Conservation (phyloP, 495 filamentous ascomycete genomes). For the Tetracladium marchalianum region DNA sequence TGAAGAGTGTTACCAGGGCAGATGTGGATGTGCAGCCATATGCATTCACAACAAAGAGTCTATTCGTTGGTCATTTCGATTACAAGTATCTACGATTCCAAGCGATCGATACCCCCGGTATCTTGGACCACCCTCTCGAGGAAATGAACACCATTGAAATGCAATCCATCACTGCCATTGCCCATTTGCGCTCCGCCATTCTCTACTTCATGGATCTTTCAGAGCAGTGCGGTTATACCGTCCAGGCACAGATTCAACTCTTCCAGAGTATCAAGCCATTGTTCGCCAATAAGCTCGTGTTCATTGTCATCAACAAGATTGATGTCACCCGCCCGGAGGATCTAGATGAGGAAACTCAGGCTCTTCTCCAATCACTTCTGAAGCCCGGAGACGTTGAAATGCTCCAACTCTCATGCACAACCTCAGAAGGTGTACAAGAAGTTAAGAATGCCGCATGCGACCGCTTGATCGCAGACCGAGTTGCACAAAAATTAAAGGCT, state of each 20-base stretch:
- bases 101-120: slow-evolving; percentile 73
- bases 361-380: slow-evolving; percentile 65
- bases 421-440: slow-evolving; percentile 83
- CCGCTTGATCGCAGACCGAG: slow-evolving; percentile 79
- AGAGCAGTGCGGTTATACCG: slow-evolving; percentile 94
- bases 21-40: slow-evolving; percentile 98
- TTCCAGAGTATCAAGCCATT: slow-evolving; percentile 94
- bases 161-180: slow-evolving; percentile 95
- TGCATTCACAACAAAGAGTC: slow-evolving; percentile 94
- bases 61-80: slow-evolving; percentile 98
- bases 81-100: slow-evolving; percentile 96
- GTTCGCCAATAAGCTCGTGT: slow-evolving; percentile 94
- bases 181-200: slow-evolving; percentile 87
- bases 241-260: slow-evolving; percentile 80
- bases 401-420: slow-evolving; percentile 87
- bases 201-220: slow-evolving; percentile 98
- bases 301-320: slow-evolving; percentile 96
- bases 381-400: slow-evolving; percentile 84
- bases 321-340: slow-evolving; percentile 84
- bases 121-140: slow-evolving; percentile 93
- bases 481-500: slow-evolving; percentile 90
- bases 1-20: slow-evolving; percentile 82
- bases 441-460: slow-evolving; percentile 95
- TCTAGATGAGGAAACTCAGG: slow-evolving; percentile 69
- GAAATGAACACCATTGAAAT: slow-evolving; percentile 99